Conservation (phyloP, 495 filamentous ascomycete genomes). For the Penicillium coprophilum region DNA sequence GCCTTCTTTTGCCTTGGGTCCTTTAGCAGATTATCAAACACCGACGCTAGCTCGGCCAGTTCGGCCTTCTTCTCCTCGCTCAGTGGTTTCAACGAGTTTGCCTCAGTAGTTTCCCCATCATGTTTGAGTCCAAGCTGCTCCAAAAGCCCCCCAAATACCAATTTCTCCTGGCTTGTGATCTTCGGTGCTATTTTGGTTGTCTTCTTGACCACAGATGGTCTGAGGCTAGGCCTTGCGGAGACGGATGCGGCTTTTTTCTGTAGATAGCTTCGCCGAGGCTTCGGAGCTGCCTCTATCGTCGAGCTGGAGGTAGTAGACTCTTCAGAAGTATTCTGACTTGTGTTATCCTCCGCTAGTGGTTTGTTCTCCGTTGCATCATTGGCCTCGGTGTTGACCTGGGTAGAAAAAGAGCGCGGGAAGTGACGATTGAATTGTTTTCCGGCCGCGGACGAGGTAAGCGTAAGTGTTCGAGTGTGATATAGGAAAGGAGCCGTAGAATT, state of each 20-base stretch:
- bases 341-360: neutral
- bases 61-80: conserved; percentile 20
- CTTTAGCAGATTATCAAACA: conserved; percentile 32
- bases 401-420: conserved; percentile 17
- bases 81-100: neutral
- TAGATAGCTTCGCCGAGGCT: conserved; percentile 29
- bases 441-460: conserved; percentile 12
- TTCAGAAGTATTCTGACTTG: conserved; percentile 2
- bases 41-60: conserved; percentile 28
- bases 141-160: conserved; percentile 29
- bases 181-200: conserved; percentile 7
- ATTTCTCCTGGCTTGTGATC: conserved; percentile 32
- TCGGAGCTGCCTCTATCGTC: neutral
- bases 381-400: neutral
- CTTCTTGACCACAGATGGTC: neutral
- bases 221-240: neutral
- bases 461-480: conserved; percentile 68
- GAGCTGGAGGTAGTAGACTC: neutral
- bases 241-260: conserved; percentile 25
- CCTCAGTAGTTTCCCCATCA: conserved; percentile 5
- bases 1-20: conserved; percentile 18
- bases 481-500: conserved; percentile 58
- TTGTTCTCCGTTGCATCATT: neutral
- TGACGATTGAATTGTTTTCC: conserved; percentile 14
- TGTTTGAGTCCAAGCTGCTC: conserved; percentile 22